These are phyloP conservation scores for Termitomyces sp. DNA, from an alignment of 768 basidiomycete species.

Conservation along the genomic window DNA sequence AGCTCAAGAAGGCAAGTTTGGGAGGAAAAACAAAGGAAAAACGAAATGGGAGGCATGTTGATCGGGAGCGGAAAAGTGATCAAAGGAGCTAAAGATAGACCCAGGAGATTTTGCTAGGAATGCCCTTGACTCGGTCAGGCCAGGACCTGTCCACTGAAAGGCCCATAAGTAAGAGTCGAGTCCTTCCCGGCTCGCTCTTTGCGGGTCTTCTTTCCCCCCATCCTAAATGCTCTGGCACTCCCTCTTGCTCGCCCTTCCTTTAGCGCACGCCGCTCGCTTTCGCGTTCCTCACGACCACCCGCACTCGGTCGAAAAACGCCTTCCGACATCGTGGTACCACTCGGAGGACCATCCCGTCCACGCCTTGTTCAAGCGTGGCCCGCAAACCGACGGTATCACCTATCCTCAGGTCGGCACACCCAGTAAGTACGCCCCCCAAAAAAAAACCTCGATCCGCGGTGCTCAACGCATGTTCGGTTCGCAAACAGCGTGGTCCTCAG, in stretches of 20 bases:
- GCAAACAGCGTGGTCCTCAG: conserved; percentile 50
- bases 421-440: conserved; percentile 29
- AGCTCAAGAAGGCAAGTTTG: too few relatives aligned
- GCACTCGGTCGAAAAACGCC: conserved; percentile 20
- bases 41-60: background rate
- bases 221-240: conserved; percentile 15
- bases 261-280: conserved; percentile 18
- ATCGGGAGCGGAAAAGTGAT: background rate
- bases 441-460: background rate
- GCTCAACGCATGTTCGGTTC: background rate
- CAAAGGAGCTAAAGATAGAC: background rate
- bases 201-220: background rate
- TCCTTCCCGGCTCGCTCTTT: background rate
- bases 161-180: background rate
- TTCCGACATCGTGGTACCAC: conserved; percentile 57
- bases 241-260: conserved; percentile 19
- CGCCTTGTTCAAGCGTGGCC: conserved; percentile 53
- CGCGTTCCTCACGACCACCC: conserved; percentile 21
- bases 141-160: background rate
- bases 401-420: conserved; percentile 57
- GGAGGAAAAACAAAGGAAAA: background rate
- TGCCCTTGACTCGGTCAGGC: background rate
- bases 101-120: background rate
- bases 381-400: conserved; percentile 35
- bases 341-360: conserved; percentile 52